phyloP scores from a whole-genome alignment of 305 asterid species.

The Solanum hybrid region DNA sequence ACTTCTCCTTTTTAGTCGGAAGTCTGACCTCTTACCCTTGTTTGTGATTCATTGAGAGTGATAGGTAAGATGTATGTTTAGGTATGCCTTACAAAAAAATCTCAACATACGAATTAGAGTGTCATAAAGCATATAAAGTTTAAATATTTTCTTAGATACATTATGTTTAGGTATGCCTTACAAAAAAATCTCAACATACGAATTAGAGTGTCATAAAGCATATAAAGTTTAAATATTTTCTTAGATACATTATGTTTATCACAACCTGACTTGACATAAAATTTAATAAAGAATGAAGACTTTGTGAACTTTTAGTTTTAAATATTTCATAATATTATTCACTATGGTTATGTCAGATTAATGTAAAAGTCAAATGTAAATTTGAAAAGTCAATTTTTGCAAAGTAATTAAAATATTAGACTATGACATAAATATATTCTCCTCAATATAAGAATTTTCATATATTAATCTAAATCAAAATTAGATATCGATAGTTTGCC shows the following conservation, averaged over 20 bases:
- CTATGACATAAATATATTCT: neutral
- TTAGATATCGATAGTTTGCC: neutral
- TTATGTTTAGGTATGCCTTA: neutral
- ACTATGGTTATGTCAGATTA: neutral
- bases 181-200: neutral
- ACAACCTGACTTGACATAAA: neutral
- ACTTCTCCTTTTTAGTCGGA: neutral
- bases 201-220: neutral
- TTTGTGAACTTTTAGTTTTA: neutral
- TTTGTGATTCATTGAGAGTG: neutral
- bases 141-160: neutral
- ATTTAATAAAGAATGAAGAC: neutral
- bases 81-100: neutral
- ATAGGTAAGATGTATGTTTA: neutral
- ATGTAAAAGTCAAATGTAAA: neutral
- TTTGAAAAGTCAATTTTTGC: neutral
- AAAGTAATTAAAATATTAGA: neutral
- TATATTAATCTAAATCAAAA: neutral
- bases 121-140: neutral
- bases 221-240: neutral
- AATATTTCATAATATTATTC: neutral
- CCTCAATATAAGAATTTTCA: neutral
- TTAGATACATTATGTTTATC: too few species aligned
- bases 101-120: neutral
- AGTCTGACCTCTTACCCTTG: neutral